phyloP scores from a whole-genome alignment of 2,329 filamentous ascomycete genomes.

The Alternaria conjuncta region DNA sequence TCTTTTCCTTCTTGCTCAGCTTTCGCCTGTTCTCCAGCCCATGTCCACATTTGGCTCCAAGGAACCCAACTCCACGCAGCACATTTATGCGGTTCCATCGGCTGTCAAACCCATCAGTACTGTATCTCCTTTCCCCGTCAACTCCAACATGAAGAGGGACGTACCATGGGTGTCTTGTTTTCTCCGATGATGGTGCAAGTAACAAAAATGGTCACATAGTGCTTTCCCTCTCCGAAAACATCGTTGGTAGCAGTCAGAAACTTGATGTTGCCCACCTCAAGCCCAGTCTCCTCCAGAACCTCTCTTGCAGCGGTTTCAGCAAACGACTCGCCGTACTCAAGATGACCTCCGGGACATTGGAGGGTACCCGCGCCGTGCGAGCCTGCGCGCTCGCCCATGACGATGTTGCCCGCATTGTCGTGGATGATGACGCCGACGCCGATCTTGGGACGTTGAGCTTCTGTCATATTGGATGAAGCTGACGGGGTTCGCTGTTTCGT shows the following conservation, averaged over 20 bases:
- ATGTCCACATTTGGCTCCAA: slow-evolving; percentile 56
- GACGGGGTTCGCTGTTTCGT: not conserved
- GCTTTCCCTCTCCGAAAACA: slow-evolving; percentile 68
- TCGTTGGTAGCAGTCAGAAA: slow-evolving; percentile 71
- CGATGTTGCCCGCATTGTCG: slow-evolving; percentile 50
- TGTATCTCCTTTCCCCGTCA: not conserved
- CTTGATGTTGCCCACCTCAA: slow-evolving; percentile 57
- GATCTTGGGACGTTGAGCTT: slow-evolving; percentile 45
- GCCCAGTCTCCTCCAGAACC: slow-evolving; percentile 71
- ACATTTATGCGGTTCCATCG: slow-evolving; percentile 61
- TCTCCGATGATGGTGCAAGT: slow-evolving; percentile 58
- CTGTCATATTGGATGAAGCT: slow-evolving; percentile 19
- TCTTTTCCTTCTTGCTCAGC: slow-evolving; percentile 34
- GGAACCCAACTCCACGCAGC: slow-evolving; percentile 60
- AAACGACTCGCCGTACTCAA: slow-evolving; percentile 71
- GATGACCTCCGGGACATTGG: slow-evolving; percentile 76
- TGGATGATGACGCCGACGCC: slow-evolving; percentile 59
- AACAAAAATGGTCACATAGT: slow-evolving; percentile 79
- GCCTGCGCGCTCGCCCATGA: slow-evolving; percentile 57
- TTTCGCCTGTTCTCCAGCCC: slow-evolving; percentile 42
- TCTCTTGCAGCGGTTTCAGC: slow-evolving; percentile 71
- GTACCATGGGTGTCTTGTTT: slow-evolving; percentile 60
- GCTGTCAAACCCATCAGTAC: slow-evolving; percentile 17
- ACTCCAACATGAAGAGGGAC: slow-evolving; percentile 15
- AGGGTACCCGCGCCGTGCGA: slow-evolving; percentile 57